Base-by-base conservation (phyloP, 208 protist genomes). In the Trypanosoma caninum region DNA sequence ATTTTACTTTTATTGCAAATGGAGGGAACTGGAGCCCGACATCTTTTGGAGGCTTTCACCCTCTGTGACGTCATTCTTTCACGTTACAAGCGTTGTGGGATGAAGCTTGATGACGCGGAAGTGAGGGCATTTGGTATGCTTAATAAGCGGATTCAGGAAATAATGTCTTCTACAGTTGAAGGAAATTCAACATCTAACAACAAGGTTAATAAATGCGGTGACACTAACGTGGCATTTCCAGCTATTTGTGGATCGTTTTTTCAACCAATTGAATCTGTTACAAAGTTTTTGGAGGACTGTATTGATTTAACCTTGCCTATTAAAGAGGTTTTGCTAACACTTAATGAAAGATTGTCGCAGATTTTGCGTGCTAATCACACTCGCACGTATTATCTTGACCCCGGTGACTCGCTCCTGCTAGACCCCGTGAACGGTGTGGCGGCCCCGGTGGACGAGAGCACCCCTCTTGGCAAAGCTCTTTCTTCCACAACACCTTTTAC, bases 31-130 rank as follows among this genome's bases (percentile, higher is more conserved):
- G 40, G 40, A 6, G 40, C 16, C 14, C 40, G 40, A 23, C 82
- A 92, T 56, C 69, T 92, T 18, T 77, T 76, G 58, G 85, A 92
- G 59, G 76, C 85, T 0, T 60, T 92, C 1, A 52, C 76, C 0
- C 72, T 92, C 8, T 80, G 78, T 48, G 76, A 92, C 55, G 76
- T 76, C 14, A 87, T 92, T 44, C 40, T 92, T 11, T 52, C 60
- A 14, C 78, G 85, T 20, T 92, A 92, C 65, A 59, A 78, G 10
- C 78, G 85, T 50, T 70, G 61, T 31, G 61, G 56, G 0, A 63
- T 60, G 3, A 41, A 54, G 30, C 80, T 82, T 61, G 69, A 79
- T 20, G 1, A 55, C 11, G 59, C 60, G 1, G 79, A 87, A 61
- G 59, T 77, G 25, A 89, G 80, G 35, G 74, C 72, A 28, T 66